Evolutionary conservation across 2,329 filamentous ascomycete genomes (phyloP).

Genomic region (Colletotrichum gloeosporioides): DNA sequence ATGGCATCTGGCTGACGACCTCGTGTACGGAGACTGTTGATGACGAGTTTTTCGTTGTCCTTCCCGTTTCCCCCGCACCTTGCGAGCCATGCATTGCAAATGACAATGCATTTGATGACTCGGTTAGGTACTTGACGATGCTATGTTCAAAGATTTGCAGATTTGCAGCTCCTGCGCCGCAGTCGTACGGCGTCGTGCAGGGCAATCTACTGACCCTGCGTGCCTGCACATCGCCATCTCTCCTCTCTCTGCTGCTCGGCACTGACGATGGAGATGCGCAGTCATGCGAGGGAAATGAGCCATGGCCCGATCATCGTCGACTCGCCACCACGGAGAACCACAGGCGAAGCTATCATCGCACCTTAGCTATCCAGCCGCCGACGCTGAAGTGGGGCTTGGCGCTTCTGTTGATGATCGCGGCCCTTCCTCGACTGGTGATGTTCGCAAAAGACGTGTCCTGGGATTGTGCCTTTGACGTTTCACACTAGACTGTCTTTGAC

Average conservation of each 20-base stretch:
- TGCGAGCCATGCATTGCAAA: not conserved
- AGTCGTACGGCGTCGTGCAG: not conserved
- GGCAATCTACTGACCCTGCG: not conserved
- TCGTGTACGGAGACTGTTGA: not conserved
- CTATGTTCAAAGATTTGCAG: not conserved
- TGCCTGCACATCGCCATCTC: not conserved
- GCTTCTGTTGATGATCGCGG: not conserved
- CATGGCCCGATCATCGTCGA: not conserved
- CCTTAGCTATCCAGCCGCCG: not conserved
- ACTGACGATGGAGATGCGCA: not conserved
- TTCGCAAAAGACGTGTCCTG: not conserved
- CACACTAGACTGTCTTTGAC: not conserved
- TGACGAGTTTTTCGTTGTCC: not conserved
- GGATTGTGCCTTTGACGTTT: not conserved
- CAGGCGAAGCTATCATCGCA: not conserved
- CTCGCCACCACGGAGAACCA: not conserved
- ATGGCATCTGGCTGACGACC: not conserved
- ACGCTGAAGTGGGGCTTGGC: not conserved
- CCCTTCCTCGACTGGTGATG: slow-evolving; percentile 1
- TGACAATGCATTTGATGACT: not conserved
- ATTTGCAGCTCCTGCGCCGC: slow-evolving; percentile 1
- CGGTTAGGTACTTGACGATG: not conserved
- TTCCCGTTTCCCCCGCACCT: not conserved
- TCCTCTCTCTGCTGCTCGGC: not conserved
- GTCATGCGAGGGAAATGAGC: slow-evolving; percentile 4